Conservation (phyloP, 208 protist species). For the Novymonas esmeraldas region DNA sequence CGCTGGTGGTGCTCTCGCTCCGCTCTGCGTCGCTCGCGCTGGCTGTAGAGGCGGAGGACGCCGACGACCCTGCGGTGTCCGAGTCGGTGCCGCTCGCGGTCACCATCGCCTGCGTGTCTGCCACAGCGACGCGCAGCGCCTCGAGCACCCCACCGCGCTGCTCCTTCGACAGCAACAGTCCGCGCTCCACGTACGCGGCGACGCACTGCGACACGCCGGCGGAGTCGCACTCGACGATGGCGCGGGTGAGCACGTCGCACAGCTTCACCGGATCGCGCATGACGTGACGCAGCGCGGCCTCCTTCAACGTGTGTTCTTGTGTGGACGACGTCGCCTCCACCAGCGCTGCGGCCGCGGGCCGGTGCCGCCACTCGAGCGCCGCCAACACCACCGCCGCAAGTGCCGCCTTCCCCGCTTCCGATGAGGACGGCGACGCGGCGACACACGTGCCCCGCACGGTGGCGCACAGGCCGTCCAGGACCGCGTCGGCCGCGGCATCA, state of each 20-base stretch:
- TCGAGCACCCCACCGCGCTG: constrained; percentile 38
- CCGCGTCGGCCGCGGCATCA: constrained; percentile 15
- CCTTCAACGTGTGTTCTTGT: constrained; percentile 37
- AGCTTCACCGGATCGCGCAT: constrained; percentile 50
- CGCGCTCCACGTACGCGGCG: constrained; percentile 19
- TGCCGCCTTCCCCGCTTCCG: background rate
- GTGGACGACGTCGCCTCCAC: constrained; percentile 31
- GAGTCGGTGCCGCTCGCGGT: constrained; percentile 1
- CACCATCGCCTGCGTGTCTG: constrained; percentile 34
- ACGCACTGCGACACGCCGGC: constrained; percentile 44
- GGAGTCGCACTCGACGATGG: constrained; percentile 49
- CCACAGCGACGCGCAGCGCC: constrained; percentile 40
- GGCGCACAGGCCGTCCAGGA: constrained; percentile 11
- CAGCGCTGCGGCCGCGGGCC: constrained; percentile 29
- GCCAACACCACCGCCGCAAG: constrained; percentile 28
- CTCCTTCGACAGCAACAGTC: constrained; percentile 17
- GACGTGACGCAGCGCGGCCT: constrained; percentile 48
- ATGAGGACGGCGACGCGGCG: background rate
- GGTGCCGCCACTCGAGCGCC: constrained; percentile 38
- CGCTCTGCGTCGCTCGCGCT: constrained; percentile 4
- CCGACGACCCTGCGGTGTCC: background rate
- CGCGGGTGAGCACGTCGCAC: constrained; percentile 38
- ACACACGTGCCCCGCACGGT: constrained; percentile 1
- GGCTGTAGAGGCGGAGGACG: too few relatives aligned
- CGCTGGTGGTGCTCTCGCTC: too few relatives aligned